Percentiles rank a stretch among this genome's conserved stretches.
phyloP scores from a whole-genome alignment of 768 basidiomycete species.

The Mrakia frigida region DNA sequence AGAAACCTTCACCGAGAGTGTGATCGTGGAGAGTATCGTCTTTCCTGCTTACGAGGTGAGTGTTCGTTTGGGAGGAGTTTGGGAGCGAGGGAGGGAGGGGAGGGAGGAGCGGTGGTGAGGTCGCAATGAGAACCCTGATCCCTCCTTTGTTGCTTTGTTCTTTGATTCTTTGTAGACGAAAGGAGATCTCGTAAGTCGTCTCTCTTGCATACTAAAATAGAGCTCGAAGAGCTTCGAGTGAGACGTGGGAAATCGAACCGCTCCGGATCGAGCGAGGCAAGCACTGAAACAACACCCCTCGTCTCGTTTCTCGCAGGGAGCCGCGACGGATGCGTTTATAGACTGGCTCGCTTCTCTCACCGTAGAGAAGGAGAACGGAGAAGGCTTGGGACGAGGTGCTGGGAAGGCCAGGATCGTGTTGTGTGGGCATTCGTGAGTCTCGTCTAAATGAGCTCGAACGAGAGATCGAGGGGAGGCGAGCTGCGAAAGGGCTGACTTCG shows the following conservation, averaged over 20 bases:
- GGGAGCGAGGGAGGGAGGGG: too few relatives aligned
- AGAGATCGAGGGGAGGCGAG: background rate
- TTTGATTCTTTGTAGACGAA: constrained; percentile 55
- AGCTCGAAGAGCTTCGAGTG: too few relatives aligned
- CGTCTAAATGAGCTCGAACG: background rate
- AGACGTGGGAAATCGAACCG: too few relatives aligned
- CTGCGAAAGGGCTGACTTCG: background rate
- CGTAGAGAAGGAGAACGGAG: constrained; percentile 76
- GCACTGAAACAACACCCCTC: constrained; percentile 7
- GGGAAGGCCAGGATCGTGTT: constrained; percentile 65
- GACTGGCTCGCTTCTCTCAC: constrained; percentile 89
- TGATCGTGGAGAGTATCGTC: constrained; percentile 64
- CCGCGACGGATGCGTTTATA: constrained; percentile 76
- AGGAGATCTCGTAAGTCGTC: constrained; percentile 67
- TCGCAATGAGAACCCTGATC: background rate
- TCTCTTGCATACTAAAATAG: background rate
- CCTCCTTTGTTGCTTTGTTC: too few relatives aligned
- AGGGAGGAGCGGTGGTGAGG: too few relatives aligned
- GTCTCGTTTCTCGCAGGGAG: constrained; percentile 50
- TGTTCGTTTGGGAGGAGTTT: too few relatives aligned
- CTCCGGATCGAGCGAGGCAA: background rate
- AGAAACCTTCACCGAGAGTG: constrained; percentile 54
- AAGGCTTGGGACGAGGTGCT: constrained; percentile 49
- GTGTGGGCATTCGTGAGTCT: constrained; percentile 63
- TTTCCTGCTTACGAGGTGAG: constrained; percentile 85